A percentile compares a stretch with the other conserved stretches of the same genome.
These are phyloP conservation scores for Erucastrum elatum DNA, from an alignment of 345 rosid genomes.

Conservation along the genomic window DNA sequence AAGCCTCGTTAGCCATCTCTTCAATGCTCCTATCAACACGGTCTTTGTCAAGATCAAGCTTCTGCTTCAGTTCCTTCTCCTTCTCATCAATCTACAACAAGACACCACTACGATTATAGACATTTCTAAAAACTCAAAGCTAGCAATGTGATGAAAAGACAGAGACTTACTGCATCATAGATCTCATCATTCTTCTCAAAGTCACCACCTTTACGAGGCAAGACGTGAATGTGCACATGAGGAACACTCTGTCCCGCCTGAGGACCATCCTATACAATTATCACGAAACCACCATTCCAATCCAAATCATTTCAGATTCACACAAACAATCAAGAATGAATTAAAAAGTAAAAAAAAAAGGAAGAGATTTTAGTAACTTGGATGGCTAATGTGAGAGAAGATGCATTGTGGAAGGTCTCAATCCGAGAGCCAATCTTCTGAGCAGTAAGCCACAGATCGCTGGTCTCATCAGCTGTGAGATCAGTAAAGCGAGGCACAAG, in stretches of 20 bases:
- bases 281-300: not conserved
- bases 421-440: constrained; percentile 73
- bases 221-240: constrained; percentile 87
- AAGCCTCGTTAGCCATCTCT: constrained; percentile 84
- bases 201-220: constrained; percentile 82
- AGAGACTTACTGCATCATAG: constrained; percentile 70
- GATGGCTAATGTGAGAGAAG: constrained; percentile 76
- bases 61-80: constrained; percentile 68
- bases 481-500: constrained; percentile 84
- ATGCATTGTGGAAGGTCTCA: constrained; percentile 70
- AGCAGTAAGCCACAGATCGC: constrained; percentile 78
- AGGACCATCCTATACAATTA: constrained; percentile 73
- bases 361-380: constrained; percentile 48
- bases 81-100: constrained; percentile 61
- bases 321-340: not conserved
- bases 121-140: not conserved
- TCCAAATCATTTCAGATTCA: not conserved
- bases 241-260: constrained; percentile 90
- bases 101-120: constrained; percentile 15
- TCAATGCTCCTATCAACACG: constrained; percentile 69
- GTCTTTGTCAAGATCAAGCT: constrained; percentile 77
- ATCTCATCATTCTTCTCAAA: constrained; percentile 91
- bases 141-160: not conserved
- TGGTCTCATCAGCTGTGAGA: constrained; percentile 78
- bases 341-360: not conserved